Evolutionary conservation across 345 rosid species (phyloP), one percentile per base, ranked within the genome.

Genomic region (Diplotaxis tenuifolia): DNA sequence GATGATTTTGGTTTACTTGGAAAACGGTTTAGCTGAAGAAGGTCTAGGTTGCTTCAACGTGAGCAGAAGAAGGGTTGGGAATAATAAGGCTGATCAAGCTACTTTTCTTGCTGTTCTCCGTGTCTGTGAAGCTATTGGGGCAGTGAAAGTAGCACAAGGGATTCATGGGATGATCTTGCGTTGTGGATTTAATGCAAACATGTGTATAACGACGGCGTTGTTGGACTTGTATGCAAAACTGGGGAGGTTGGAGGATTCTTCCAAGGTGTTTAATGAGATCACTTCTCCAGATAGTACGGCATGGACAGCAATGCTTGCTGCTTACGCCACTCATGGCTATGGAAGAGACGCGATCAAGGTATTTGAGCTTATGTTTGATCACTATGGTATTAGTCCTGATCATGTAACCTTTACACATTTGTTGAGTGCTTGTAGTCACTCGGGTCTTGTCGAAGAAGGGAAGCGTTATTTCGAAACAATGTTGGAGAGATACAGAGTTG

Each of bases 301-400:
- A 8, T 88, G 94, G 96, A 88, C 90, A 21, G 90, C 94, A 16
- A 87, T 88, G 90, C 89, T 88, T 61, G 86, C 94, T 18, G 77
- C 80, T 67, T 88, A 85, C 64, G 91, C 93, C 6, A 45, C 77
- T 74, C 96, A 88, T 58, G 96, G 96, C 4, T 56, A 59, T 6
- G 94, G 96, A 28, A 85, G 75, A 68, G 85, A 81, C 67, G 93
- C 90, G 1, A 71, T 88, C 19, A 40, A 81, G 55, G 77, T 70
- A 67, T 90, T 90, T 71, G 82, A 88, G 66, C 68, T 77, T 5
- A 86, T 90, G 90, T 78, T 90, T 59, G 64, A 18, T 65, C 67
- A 71, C 49, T 45, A 19, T 8, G 86, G 82, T 56, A 52, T 75
- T 66, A 69, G 56, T 50, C 94, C 88, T 65, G 96, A 90, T 78